phyloP scores from a whole-genome alignment of 257 asterid species.

The Handroanthus guayacan region DNA sequence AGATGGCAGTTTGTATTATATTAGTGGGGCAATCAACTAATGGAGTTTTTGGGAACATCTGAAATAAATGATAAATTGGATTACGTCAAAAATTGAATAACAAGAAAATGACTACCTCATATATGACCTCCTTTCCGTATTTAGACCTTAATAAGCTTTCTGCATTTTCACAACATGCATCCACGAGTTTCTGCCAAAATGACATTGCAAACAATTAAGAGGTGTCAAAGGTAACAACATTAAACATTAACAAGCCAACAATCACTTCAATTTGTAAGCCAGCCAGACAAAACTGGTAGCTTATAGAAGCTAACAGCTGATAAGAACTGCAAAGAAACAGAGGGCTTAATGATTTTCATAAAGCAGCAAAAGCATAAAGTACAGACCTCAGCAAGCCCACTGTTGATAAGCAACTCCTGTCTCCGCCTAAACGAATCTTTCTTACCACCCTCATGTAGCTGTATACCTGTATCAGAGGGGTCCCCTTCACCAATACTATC shows the following conservation, averaged over 20 bases:
- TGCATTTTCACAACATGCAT: conserved; percentile 68
- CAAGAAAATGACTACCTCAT: conserved; percentile 63
- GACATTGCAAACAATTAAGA: conserved; percentile 8
- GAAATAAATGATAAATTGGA: conserved; percentile 8
- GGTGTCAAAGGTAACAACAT: neutral
- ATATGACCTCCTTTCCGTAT: conserved; percentile 83
- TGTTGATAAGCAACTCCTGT: conserved; percentile 76
- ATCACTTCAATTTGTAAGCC: neutral
- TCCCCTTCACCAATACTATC: conserved; percentile 46
- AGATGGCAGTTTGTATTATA: neutral
- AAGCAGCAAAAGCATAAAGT: conserved; percentile 5
- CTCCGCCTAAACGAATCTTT: conserved; percentile 85
- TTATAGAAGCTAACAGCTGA: neutral
- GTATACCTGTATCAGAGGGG: conserved; percentile 35
- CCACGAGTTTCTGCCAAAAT: conserved; percentile 76
- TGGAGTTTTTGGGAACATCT: neutral
- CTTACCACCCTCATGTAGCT: conserved; percentile 69
- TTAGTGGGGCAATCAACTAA: neutral
- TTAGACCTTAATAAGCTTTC: conserved; percentile 68
- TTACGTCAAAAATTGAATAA: conserved; percentile 6
- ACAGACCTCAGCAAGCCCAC: conserved; percentile 94
- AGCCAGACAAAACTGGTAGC: neutral
- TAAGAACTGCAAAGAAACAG: neutral
- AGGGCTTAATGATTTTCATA: conserved; percentile 17
- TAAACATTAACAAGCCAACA: conserved; percentile 19